Conservation (phyloP, 129 eudicot species). For the Flaveria robusta region DNA sequence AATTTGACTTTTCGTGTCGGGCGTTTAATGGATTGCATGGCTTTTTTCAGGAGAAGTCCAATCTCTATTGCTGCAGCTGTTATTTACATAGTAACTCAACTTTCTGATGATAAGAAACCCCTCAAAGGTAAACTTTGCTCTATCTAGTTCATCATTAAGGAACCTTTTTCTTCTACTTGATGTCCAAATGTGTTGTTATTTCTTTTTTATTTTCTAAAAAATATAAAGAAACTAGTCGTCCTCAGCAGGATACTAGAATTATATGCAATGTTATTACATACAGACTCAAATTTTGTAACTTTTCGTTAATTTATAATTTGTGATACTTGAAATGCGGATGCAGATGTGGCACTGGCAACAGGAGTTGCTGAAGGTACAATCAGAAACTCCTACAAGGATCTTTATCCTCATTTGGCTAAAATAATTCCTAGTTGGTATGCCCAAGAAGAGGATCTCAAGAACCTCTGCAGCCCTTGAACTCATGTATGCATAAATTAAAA, state of each 20-base stretch:
- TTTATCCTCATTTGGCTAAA: conserved; percentile 73
- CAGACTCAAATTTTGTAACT: neutral
- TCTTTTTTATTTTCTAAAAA: neutral
- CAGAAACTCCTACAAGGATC: conserved; percentile 71
- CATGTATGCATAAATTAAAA: neutral
- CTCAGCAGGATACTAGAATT: too few species aligned
- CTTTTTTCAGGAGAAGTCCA: conserved; percentile 71
- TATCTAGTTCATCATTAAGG: neutral
- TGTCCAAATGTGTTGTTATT: neutral
- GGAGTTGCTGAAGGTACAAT: conserved; percentile 93
- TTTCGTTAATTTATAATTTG: neutral
- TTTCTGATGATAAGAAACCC: conserved; percentile 79
- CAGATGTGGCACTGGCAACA: conserved; percentile 84
- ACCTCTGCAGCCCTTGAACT: conserved; percentile 75
- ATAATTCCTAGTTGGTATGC: conserved; percentile 88
- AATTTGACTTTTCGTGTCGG: neutral
- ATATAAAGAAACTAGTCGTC: too few species aligned
- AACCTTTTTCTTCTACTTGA: too few species aligned
- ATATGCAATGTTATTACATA: neutral
- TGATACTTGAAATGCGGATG: conserved; percentile 25
- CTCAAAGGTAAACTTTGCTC: conserved; percentile 57
- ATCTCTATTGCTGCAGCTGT: conserved; percentile 90
- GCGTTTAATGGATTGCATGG: neutral
- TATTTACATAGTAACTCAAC: conserved; percentile 73
- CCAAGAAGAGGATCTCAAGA: conserved; percentile 81